Conservation (phyloP, 345 rosid genomes). For the Sapria himalayana region DNA sequence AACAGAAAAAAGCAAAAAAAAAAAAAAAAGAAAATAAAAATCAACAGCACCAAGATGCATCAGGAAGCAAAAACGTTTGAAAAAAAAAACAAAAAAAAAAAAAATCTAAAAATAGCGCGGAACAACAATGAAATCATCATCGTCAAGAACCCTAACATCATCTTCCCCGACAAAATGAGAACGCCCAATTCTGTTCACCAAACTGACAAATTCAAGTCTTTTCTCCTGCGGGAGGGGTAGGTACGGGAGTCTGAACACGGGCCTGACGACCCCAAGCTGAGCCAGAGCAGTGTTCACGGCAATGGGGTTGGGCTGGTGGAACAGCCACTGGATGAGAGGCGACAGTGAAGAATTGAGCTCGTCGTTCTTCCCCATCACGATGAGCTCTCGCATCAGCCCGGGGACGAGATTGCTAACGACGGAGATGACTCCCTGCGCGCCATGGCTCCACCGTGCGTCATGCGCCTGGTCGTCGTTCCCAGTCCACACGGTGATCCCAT, state of each 20-base stretch:
- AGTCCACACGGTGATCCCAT: conserved; percentile 64
- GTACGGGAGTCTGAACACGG: conserved; percentile 63
- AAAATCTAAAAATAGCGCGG: conserved; percentile 31
- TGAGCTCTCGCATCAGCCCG: conserved; percentile 32
- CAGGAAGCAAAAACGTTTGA: too few relatives aligned
- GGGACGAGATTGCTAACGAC: conserved; percentile 67
- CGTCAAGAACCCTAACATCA: conserved; percentile 57
- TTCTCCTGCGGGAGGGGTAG: conserved; percentile 44
- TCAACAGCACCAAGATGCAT: conserved; percentile 12
- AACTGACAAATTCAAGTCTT: conserved; percentile 47
- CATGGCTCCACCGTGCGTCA: conserved; percentile 60
- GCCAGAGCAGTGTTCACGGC: conserved; percentile 82
- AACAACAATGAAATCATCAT: conserved; percentile 45
- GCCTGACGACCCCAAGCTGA: conserved; percentile 64
- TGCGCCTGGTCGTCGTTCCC: conserved; percentile 81
- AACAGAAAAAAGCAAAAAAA: too few relatives aligned
- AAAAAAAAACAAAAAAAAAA: too few relatives aligned
- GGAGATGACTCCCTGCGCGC: conserved; percentile 60
- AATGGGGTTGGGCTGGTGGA: conserved; percentile 60
- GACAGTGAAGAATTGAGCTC: conserved; percentile 36
- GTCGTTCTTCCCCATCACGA: conserved; percentile 45
- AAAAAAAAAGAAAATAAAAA: too few relatives aligned
- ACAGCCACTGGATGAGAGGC: conserved; percentile 65
- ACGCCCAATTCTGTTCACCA: conserved; percentile 50
- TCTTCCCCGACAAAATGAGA: conserved; percentile 56